Evolutionary conservation across 768 basidiomycete species (phyloP), one percentile per base, ranked within the genome.

Genomic region (Porphyrellus cyaneotinctus): DNA sequence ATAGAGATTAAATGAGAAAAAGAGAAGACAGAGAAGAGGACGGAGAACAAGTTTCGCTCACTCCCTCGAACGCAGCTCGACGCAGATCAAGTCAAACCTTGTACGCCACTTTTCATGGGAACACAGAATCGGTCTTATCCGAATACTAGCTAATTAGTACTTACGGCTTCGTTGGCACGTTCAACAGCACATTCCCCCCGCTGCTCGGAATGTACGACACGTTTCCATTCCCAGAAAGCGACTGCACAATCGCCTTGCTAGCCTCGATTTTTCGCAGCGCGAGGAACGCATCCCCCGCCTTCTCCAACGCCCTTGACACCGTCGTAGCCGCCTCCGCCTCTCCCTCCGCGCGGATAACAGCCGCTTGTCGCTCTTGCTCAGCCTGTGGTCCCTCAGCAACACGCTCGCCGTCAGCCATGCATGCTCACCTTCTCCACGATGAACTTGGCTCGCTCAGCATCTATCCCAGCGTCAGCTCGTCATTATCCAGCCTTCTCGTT

Each of bases 361-460:
- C 89, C 0, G 97, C 97, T 76, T 98, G 95, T 55, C 95, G 85
- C 70, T 99, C 97, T 87, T 99, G 97, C 68, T 98, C 97, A 26
- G 97, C 95, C 93, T 95, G 58, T 26, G 32, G 22, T 47, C 51
- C n/a, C 15, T 71, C 44, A 69, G 60, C 35, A 58, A 58, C 47
- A 20, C 53, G 51, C 11, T 38, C 44, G 35, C 24, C 26, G 35
- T 23, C 23, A n/a, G 18, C 41, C 9, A 35, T 42, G 6, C 35
- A 15, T 12, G 39, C 76, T 50, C 54, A 91, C 93, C 81, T 97
- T 97, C 76, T 99, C 97, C 57, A 99, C 97, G 58, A 98, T 90
- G 71, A 97, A 99, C 72, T 97, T 98, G 52, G 97, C 97, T 31
- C 97, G 85, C 74, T 99, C 97, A 57, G 97, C 97, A 73, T 98